These are phyloP conservation scores for Dichomitus squalens DNA, from an alignment of 1,284 basidiomycete species.

Conservation along the genomic window DNA sequence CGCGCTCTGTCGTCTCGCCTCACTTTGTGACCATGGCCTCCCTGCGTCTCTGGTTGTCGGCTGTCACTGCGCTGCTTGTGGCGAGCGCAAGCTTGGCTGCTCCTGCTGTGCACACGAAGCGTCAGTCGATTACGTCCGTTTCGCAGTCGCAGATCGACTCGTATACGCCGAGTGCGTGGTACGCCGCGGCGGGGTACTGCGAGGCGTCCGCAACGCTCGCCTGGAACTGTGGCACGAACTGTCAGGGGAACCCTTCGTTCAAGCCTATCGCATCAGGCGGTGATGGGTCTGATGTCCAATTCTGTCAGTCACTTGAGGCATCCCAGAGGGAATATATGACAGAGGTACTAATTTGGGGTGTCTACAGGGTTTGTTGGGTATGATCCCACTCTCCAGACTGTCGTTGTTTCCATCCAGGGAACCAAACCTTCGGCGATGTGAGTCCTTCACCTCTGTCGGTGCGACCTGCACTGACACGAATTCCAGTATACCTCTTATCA, in stretches of 20 bases:
- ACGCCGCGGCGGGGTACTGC: conserved; percentile 61
- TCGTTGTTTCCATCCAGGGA: conserved; percentile 39
- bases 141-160: conserved; percentile 42
- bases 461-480: neutral
- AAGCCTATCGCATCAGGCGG: conserved; percentile 63
- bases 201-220: conserved; percentile 41
- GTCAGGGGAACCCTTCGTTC: conserved; percentile 56
- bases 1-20: neutral
- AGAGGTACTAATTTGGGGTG: too few species aligned
- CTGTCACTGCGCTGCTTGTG: conserved; percentile 16
- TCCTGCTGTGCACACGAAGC: conserved; percentile 14
- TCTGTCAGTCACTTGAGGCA: conserved; percentile 35
- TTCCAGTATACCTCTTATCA: conserved; percentile 49
- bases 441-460: conserved; percentile 13
- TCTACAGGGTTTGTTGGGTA: conserved; percentile 39
- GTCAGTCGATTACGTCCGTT: conserved; percentile 42
- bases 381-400: conserved; percentile 32
- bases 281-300: conserved; percentile 53
- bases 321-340: neutral
- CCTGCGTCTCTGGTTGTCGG: neutral
- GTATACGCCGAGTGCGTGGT: conserved; percentile 57
- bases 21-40: neutral
- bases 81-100: conserved; percentile 31
- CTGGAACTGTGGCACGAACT: conserved; percentile 61
- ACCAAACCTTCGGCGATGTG: conserved; percentile 52